Evolutionary conservation across 2,329 filamentous ascomycete species (phyloP).

Genomic region (Stemphylium beticola): DNA sequence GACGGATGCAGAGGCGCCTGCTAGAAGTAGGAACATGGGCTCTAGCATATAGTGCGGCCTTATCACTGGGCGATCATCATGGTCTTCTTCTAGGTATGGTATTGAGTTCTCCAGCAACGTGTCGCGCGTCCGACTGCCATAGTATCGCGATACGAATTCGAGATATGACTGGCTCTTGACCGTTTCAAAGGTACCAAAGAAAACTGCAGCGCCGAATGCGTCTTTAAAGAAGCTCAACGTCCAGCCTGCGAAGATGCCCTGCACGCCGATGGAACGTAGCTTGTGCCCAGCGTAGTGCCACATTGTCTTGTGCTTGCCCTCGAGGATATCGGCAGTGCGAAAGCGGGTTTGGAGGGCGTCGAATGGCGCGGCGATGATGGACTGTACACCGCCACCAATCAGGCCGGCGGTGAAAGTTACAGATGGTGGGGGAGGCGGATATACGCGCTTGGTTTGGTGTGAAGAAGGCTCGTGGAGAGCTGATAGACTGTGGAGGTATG

Average conservation of each 20-base stretch:
- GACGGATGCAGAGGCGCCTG: conserved; percentile 72
- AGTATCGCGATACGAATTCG: conserved; percentile 72
- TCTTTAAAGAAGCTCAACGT: conserved; percentile 72
- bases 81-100: conserved; percentile 27
- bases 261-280: conserved; percentile 72
- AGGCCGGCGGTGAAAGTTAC: conserved; percentile 74
- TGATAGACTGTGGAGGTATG: conserved; percentile 74
- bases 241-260: conserved; percentile 78
- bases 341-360: conserved; percentile 78
- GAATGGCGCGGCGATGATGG: conserved; percentile 73
- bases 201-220: conserved; percentile 70
- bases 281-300: conserved; percentile 73
- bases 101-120: conserved; percentile 32
- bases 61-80: conserved; percentile 59
- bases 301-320: conserved; percentile 68
- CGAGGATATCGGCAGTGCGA: conserved; percentile 66
- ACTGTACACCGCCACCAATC: conserved; percentile 72
- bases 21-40: conserved; percentile 72
- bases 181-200: conserved; percentile 78
- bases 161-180: conserved; percentile 78
- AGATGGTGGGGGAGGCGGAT: conserved; percentile 68
- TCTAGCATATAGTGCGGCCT: conserved; percentile 77
- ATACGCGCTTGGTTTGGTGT: conserved; percentile 66
- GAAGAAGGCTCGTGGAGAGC: conserved; percentile 70
- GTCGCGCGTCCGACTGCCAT: conserved; percentile 53